Evolutionary conservation across 139 green algal species (phyloP).

Genomic region (Chlamydomonas eustigma): DNA sequence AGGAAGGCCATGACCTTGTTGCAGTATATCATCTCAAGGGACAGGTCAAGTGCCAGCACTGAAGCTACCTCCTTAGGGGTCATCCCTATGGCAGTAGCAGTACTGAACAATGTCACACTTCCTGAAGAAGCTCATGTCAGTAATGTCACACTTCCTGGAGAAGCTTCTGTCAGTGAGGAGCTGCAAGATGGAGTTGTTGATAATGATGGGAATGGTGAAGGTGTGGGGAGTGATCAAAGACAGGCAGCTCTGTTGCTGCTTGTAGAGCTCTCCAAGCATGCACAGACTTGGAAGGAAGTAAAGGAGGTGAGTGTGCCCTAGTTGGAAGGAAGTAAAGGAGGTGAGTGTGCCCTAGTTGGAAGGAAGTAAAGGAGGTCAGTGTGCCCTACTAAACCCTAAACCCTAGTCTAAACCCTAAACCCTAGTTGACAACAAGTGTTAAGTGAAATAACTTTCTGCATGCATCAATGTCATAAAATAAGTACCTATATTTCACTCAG

Average conservation of each 20-base stretch:
- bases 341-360: not conserved
- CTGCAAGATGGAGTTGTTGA: not conserved
- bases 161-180: not conserved
- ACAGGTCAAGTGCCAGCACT: not conserved
- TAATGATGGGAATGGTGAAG: not conserved
- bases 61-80: not conserved
- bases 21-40: constrained; percentile 32
- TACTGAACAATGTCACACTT: not conserved
- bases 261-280: not conserved
- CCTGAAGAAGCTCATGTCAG: not conserved
- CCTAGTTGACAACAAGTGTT: too few species aligned
- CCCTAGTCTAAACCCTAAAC: too few species aligned
- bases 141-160: not conserved
- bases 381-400: too few species aligned
- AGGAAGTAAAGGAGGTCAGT: not conserved
- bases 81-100: too few species aligned
- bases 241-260: not conserved
- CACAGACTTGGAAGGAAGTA: not conserved
- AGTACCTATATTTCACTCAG: not conserved
- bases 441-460: not conserved
- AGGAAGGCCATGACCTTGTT: constrained; percentile 38
- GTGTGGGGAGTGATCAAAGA: not conserved
- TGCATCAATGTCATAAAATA: not conserved
- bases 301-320: not conserved
- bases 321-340: not conserved